Percentiles rank a stretch among this genome's conserved stretches.
Evolutionary conservation across 164 flowering plant genomes (phyloP).

Genomic region (Chloranthus sessilifolius): DNA sequence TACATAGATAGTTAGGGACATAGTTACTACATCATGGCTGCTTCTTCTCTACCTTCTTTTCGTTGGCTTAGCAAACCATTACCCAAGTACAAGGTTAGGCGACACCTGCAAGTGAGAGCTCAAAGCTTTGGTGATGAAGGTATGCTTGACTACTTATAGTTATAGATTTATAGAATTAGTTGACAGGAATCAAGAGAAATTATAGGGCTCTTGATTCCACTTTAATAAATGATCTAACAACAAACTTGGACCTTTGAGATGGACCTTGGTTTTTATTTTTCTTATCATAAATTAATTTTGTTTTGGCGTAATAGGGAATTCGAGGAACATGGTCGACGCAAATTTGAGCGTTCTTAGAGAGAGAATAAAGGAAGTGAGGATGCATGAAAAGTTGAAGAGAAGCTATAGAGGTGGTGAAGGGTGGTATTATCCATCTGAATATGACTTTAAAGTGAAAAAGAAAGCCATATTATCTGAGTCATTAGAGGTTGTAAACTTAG

Average conservation of each 20-base stretch:
- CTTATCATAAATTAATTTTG: background rate
- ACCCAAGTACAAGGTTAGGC: too few species aligned
- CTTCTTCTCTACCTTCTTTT: too few species aligned
- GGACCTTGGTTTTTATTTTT: background rate
- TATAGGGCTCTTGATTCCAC: background rate
- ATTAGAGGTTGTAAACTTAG: constrained; percentile 13
- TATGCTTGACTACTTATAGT: background rate
- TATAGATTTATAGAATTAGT: background rate
- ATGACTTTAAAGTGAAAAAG: constrained; percentile 11
- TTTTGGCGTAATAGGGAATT: constrained; percentile 15
- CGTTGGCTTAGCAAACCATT: too few species aligned
- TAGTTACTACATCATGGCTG: too few species aligned
- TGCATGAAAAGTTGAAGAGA: constrained; percentile 16
- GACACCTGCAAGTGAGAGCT: constrained; percentile 7
- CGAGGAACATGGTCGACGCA: constrained; percentile 22
- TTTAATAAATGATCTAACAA: background rate
- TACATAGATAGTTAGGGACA: too few species aligned
- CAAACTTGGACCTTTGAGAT: background rate
- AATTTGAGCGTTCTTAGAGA: constrained; percentile 20
- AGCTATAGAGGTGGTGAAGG: constrained; percentile 4
- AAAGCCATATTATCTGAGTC: constrained; percentile 5
- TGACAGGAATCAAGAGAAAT: background rate
- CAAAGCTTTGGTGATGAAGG: constrained; percentile 9
- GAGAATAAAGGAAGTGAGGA: constrained; percentile 24
- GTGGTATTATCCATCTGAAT: constrained; percentile 21